Base-by-base conservation (phyloP, 331 rosid genomes). In the Arachis monticola region DNA sequence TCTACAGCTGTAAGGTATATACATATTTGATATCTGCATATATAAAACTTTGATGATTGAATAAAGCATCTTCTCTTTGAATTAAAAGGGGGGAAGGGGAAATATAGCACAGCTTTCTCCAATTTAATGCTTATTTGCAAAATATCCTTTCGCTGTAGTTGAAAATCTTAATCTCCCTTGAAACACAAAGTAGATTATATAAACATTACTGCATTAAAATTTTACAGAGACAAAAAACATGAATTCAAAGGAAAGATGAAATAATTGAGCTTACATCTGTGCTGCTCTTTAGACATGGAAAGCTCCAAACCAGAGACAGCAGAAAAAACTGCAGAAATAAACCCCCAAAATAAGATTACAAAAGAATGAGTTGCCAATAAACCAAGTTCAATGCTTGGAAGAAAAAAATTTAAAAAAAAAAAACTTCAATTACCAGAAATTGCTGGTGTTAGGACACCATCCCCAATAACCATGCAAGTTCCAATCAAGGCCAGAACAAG, bases 391-490 rank as follows among this genome's bases (percentile, higher is more conserved):
- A 40, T 74, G n/a, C 77, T 41, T 56, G 61, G 64, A 32, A 58
- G 64, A 69, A 8, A 13, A 51, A 80, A 67, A 17, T 17, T 17
- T 17, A 61, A 52, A 5, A 76, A 53, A 51, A 82, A 64, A 84
- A 64, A 17, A 55, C 6, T 35, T 35, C 64, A 52, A 80, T 61
- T 93, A 93, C 99, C 99, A 80, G 99, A 94, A 77, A 94, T 85
- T 76, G 99, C 96, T n/a, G 99, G 99, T 57, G 99, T 88, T 74
- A 94, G 99, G 14, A 94, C 97, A 60, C 97, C 99, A 79, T 94
- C 99, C n/a, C 99, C 99, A 70, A 94, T 92, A 60, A 94, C 99
- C 99, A 94, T 94, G 80, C 97, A 90, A 79, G 99, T 88, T 67
- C 99, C 99, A 48, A 94, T 90, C 87, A 94, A 84, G 47, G 99